These are phyloP conservation scores for Karstenula rhodostoma DNA, from an alignment of 2,329 filamentous ascomycete genomes.

Conservation along the genomic window DNA sequence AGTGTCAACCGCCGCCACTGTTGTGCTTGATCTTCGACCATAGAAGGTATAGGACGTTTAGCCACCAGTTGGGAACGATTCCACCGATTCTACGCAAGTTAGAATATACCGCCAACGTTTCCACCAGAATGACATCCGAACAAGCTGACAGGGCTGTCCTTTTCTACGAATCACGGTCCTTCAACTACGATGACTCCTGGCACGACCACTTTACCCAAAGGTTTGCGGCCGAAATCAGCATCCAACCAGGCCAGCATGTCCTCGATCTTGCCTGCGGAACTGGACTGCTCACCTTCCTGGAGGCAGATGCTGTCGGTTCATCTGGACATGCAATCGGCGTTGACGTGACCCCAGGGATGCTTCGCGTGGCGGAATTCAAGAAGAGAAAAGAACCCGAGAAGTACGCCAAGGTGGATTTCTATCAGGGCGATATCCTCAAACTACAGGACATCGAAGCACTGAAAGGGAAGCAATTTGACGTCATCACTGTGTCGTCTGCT, in stretches of 20 bases:
- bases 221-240: constrained; percentile 43
- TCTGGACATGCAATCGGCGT: constrained; percentile 51
- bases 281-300: constrained; percentile 53
- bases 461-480: constrained; percentile 38
- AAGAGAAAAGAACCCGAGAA: constrained; percentile 33
- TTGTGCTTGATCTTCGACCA: background rate
- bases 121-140: constrained; percentile 23
- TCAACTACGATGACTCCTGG: constrained; percentile 52
- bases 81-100: background rate
- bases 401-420: constrained; percentile 45
- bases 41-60: background rate
- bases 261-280: constrained; percentile 58
- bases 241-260: constrained; percentile 50
- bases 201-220: constrained; percentile 51
- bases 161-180: constrained; percentile 47
- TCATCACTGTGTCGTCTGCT: constrained; percentile 52
- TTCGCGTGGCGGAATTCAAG: constrained; percentile 46
- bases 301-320: constrained; percentile 49
- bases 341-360: constrained; percentile 54
- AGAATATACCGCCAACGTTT: background rate
- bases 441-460: constrained; percentile 38
- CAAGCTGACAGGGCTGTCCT: constrained; percentile 40
- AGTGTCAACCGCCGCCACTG: background rate
- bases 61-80: background rate
- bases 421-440: constrained; percentile 49